Conservation (phyloP, 2,329 filamentous ascomycete species). For the Boeremia lycopersici region DNA sequence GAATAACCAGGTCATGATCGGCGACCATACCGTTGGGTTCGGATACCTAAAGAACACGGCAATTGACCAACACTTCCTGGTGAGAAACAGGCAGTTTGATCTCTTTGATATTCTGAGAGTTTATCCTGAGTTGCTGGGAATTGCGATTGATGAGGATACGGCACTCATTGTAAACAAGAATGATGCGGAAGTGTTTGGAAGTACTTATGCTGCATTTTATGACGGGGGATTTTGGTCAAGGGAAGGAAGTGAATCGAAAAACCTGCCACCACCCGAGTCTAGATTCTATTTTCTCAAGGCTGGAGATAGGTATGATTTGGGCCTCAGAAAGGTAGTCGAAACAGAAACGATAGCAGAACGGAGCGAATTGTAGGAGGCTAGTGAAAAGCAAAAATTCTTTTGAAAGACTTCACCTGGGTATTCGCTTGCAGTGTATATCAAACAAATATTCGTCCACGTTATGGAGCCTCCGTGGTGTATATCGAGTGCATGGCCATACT, state of each 20-base stretch:
- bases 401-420: too few species aligned
- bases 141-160: slow-evolving; percentile 36
- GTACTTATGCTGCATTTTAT: slow-evolving; percentile 34
- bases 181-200: slow-evolving; percentile 32
- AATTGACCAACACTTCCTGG: slow-evolving; percentile 35
- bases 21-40: slow-evolving; percentile 30
- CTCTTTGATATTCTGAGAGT: slow-evolving; percentile 31
- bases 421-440: too few species aligned
- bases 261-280: slow-evolving; percentile 16
- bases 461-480: too few species aligned
- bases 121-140: slow-evolving; percentile 26
- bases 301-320: slow-evolving; percentile 30
- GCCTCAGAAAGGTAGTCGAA: slow-evolving; percentile 19
- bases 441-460: too few species aligned
- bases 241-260: slow-evolving; percentile 27
- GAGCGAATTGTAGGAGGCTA: slow-evolving; percentile 6
- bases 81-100: slow-evolving; percentile 35
- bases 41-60: slow-evolving; percentile 35
- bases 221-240: slow-evolving; percentile 36
- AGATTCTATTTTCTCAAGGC: slow-evolving; percentile 32
- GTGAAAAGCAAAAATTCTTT: neutral
- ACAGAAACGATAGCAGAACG: neutral
- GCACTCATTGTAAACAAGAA: slow-evolving; percentile 31
- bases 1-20: slow-evolving; percentile 32
- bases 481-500: neutral